Evolutionary conservation across 371 early-diverging fungal genomes (phyloP).

Genomic region (Apophysomyces ossiformis): DNA sequence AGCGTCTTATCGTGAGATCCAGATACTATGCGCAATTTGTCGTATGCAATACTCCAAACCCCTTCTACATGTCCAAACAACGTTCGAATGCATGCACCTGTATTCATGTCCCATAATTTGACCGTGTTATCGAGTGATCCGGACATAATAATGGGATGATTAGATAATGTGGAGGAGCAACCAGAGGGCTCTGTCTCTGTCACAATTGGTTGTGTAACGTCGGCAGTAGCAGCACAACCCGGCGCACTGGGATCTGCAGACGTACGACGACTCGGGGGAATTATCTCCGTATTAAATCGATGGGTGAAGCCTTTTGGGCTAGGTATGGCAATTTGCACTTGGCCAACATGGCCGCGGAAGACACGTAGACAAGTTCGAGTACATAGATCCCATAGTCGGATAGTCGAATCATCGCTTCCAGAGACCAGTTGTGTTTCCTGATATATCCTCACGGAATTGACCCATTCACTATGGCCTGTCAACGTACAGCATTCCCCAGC

Average conservation of each 20-base stretch:
- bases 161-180: slow-evolving; percentile 16
- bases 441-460: slow-evolving; percentile 85
- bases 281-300: slow-evolving; percentile 27
- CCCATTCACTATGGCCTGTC: slow-evolving; percentile 85
- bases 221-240: slow-evolving; percentile 21
- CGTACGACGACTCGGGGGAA: slow-evolving; percentile 10
- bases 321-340: slow-evolving; percentile 71
- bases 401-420: slow-evolving; percentile 81
- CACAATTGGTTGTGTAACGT: background rate
- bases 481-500: slow-evolving; percentile 81
- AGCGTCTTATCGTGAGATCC: slow-evolving; percentile 90
- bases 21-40: slow-evolving; percentile 89
- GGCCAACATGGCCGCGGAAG: slow-evolving; percentile 81
- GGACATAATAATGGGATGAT: slow-evolving; percentile 73
- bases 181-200: background rate
- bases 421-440: slow-evolving; percentile 73
- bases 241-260: slow-evolving; percentile 15
- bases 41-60: slow-evolving; percentile 88
- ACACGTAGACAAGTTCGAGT: slow-evolving; percentile 70
- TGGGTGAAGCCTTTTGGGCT: slow-evolving; percentile 52
- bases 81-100: slow-evolving; percentile 81
- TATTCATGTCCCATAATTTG: slow-evolving; percentile 81
- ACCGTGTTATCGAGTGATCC: slow-evolving; percentile 92
- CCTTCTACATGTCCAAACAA: slow-evolving; percentile 93
- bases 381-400: slow-evolving; percentile 85